These are phyloP conservation scores for Pestalotiopsis sp. DNA, from an alignment of 2,329 filamentous ascomycete genomes.

Conservation along the genomic window DNA sequence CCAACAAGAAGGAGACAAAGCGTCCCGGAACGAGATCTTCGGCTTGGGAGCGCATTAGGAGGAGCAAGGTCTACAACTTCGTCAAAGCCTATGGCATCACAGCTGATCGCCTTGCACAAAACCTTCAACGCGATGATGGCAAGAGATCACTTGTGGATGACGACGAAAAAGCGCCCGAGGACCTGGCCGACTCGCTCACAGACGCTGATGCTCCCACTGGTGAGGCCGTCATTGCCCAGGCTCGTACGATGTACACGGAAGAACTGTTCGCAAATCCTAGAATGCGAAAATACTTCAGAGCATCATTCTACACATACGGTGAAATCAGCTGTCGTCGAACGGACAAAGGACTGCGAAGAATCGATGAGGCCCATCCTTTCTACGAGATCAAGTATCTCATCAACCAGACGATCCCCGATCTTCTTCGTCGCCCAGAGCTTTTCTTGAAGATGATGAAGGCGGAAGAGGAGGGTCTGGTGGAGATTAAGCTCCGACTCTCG, in stretches of 20 bases:
- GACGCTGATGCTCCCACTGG: slow-evolving; percentile 76
- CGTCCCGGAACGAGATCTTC: slow-evolving; percentile 82
- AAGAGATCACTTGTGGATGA: slow-evolving; percentile 86
- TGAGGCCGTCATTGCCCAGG: slow-evolving; percentile 74
- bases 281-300: slow-evolving; percentile 84
- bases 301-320: slow-evolving; percentile 81
- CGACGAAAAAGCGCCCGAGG: slow-evolving; percentile 75
- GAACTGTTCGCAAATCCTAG: slow-evolving; percentile 87
- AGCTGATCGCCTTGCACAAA: slow-evolving; percentile 85
- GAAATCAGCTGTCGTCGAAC: slow-evolving; percentile 87
- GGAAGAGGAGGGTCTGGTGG: slow-evolving; percentile 89
- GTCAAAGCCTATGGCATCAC: slow-evolving; percentile 90
- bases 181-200: slow-evolving; percentile 80
- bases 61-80: slow-evolving; percentile 77
- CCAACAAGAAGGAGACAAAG: slow-evolving; percentile 65
- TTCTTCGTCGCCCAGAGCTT: slow-evolving; percentile 82
- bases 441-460: slow-evolving; percentile 98
- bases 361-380: slow-evolving; percentile 93
- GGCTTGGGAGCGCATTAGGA: slow-evolving; percentile 82
- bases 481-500: slow-evolving; percentile 79
- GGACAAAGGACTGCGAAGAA: slow-evolving; percentile 90
- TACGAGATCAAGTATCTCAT: slow-evolving; percentile 98
- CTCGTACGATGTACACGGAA: slow-evolving; percentile 87
- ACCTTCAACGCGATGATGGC: slow-evolving; percentile 67
- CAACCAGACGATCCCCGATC: slow-evolving; percentile 81